Percentiles rank a stretch among this genome's conserved stretches.
Evolutionary conservation across 495 filamentous ascomycete species (phyloP).

Genomic region (Pseudoneurospora amorphoporcata): DNA sequence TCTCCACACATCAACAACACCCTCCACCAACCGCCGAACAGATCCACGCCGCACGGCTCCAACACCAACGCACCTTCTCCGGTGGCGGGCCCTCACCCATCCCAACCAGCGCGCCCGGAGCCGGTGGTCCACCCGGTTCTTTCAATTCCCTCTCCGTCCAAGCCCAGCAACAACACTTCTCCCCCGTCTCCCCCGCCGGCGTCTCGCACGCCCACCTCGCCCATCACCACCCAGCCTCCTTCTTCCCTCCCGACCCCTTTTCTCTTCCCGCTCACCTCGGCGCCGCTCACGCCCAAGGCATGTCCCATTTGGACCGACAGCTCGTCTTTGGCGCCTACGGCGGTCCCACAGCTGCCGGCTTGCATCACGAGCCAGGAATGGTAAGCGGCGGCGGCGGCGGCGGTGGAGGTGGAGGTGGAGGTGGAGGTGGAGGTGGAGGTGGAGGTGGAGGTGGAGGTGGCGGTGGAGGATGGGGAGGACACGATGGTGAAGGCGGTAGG

Average conservation of each 20-base stretch:
- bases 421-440: slow-evolving; percentile 3
- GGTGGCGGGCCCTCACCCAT: slow-evolving; percentile 9
- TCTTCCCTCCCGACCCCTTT: slow-evolving; percentile 39
- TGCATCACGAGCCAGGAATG: slow-evolving; percentile 8
- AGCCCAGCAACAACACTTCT: slow-evolving; percentile 26
- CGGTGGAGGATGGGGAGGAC: slow-evolving; percentile 2
- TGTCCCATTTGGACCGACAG: slow-evolving; percentile 62
- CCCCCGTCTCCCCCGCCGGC: slow-evolving; percentile 35
- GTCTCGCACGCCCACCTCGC: slow-evolving; percentile 27
- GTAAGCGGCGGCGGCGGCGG: slow-evolving; percentile 13
- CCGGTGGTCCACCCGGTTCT: not conserved
- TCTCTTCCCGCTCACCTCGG: slow-evolving; percentile 19
- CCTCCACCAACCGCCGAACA: slow-evolving; percentile 18
- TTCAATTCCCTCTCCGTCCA: slow-evolving; percentile 31
- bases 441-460: slow-evolving; percentile 1
- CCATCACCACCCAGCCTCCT: slow-evolving; percentile 26
- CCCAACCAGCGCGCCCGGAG: slow-evolving; percentile 27
- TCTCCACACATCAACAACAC: slow-evolving; percentile 18
- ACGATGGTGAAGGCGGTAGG: not conserved
- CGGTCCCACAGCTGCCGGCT: slow-evolving; percentile 11
- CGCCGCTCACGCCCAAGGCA: slow-evolving; percentile 28
- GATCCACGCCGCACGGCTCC: slow-evolving; percentile 24
- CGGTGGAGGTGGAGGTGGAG: slow-evolving; percentile 3
- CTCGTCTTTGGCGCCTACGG: slow-evolving; percentile 69
- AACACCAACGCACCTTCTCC: slow-evolving; percentile 31